Percentiles rank a stretch among this genome's conserved stretches.
These are phyloP conservation scores for Orbilia oligospora DNA, from an alignment of 2,329 filamentous ascomycete genomes.

Conservation along the genomic window DNA sequence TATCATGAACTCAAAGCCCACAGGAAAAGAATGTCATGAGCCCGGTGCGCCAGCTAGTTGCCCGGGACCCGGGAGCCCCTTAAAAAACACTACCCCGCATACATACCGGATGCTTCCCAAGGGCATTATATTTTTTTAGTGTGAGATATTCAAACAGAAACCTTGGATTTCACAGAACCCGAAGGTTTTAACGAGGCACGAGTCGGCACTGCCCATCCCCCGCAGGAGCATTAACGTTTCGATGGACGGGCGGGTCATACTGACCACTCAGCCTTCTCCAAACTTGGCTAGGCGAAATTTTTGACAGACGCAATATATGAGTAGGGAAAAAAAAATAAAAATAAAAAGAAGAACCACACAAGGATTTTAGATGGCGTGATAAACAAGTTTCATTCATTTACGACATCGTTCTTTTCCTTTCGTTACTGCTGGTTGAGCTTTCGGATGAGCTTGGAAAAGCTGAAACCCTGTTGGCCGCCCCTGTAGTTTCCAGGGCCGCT, in stretches of 20 bases:
- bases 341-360: constrained; percentile 4
- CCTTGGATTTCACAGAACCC: not conserved
- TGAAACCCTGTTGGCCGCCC: constrained; percentile 53
- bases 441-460: not conserved
- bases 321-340: not conserved
- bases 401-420: constrained; percentile 11
- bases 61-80: constrained; percentile 7
- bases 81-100: not conserved
- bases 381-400: constrained; percentile 37
- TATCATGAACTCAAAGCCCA: constrained; percentile 9
- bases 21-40: constrained; percentile 17
- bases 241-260: constrained; percentile 7
- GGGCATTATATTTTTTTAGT: not conserved
- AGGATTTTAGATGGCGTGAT: constrained; percentile 1
- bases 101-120: not conserved
- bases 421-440: constrained; percentile 1
- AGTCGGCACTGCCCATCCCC: constrained; percentile 27
- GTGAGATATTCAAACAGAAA: not conserved
- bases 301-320: not conserved
- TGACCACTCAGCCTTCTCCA: constrained; percentile 47
- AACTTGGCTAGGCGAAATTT: constrained; percentile 55
- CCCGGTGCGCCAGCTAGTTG: not conserved
- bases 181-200: constrained; percentile 31
- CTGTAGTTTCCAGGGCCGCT: constrained; percentile 50
- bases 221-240: constrained; percentile 25